phyloP scores from a whole-genome alignment of 2,329 filamentous ascomycete species.

The Aspergillus neoniger region DNA sequence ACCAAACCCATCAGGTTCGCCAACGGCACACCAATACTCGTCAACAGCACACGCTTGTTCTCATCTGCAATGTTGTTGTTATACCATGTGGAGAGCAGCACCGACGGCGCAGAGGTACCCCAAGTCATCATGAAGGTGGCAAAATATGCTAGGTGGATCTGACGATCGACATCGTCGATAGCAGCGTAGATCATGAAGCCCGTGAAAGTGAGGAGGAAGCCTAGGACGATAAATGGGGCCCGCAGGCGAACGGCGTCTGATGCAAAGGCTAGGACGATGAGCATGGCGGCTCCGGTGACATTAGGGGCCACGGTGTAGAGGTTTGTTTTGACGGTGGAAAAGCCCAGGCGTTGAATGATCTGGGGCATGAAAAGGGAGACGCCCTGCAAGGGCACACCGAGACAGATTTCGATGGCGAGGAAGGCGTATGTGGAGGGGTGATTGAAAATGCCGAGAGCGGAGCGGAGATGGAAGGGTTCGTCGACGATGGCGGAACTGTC shows the following conservation, averaged over 20 bases:
- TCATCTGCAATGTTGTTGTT: slow-evolving; percentile 83
- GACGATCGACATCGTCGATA: slow-evolving; percentile 62
- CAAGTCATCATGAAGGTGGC: slow-evolving; percentile 82
- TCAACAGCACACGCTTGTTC: slow-evolving; percentile 68
- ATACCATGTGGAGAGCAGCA: slow-evolving; percentile 69
- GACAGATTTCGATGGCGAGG: slow-evolving; percentile 59
- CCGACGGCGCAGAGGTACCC: slow-evolving; percentile 73
- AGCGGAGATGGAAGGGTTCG: slow-evolving; percentile 55
- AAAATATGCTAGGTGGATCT: slow-evolving; percentile 70
- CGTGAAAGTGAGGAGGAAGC: slow-evolving; percentile 72
- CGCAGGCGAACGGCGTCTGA: slow-evolving; percentile 68
- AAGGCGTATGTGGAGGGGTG: slow-evolving; percentile 58
- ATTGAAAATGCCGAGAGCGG: slow-evolving; percentile 56
- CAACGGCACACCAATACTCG: slow-evolving; percentile 70
- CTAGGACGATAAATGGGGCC: slow-evolving; percentile 73
- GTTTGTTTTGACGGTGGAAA: slow-evolving; percentile 67
- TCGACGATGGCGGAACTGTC: slow-evolving; percentile 69
- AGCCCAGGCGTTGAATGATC: slow-evolving; percentile 57
- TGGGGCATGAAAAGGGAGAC: slow-evolving; percentile 61
- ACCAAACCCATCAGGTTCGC: slow-evolving; percentile 78
- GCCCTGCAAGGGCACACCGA: slow-evolving; percentile 60
- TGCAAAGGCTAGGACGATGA: slow-evolving; percentile 70
- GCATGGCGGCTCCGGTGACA: slow-evolving; percentile 69
- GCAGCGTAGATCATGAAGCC: slow-evolving; percentile 79
- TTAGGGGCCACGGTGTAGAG: slow-evolving; percentile 82